These are phyloP conservation scores for Talaromyces funiculosus DNA, from an alignment of 2,329 filamentous ascomycete genomes.

Conservation along the genomic window DNA sequence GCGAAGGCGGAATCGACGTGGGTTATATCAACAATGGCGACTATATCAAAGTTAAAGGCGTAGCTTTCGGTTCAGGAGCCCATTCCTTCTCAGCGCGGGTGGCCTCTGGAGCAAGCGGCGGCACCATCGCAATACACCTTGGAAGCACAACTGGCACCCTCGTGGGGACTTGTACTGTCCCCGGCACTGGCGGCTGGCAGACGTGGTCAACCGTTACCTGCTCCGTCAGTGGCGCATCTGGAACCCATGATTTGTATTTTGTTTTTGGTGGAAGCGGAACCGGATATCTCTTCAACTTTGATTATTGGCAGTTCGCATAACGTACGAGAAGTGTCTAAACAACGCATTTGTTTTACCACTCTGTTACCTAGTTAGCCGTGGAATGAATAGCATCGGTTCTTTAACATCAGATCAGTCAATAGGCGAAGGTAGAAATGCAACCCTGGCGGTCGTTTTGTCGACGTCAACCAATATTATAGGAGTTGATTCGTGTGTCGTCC, in stretches of 20 bases:
- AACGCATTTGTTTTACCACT: background rate
- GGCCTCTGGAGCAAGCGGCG: background rate
- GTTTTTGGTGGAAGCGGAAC: background rate
- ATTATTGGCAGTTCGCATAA: background rate
- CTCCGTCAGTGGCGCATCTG: background rate
- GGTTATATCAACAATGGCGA: background rate
- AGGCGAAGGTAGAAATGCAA: background rate
- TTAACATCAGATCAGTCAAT: background rate
- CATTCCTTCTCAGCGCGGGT: background rate
- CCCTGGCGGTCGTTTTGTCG: background rate
- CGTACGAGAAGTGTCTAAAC: background rate
- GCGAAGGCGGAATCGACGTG: background rate
- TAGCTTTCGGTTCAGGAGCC: background rate
- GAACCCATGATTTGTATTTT: conserved; percentile 2
- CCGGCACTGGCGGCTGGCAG: background rate
- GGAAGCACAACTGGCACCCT: background rate
- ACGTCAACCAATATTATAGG: background rate
- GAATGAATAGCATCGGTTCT: background rate
- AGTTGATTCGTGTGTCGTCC: background rate
- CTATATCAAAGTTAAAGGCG: background rate
- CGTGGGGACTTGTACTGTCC: background rate
- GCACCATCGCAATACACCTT: background rate
- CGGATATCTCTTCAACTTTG: background rate
- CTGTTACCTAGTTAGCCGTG: background rate
- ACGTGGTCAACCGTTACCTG: background rate